phyloP scores from a whole-genome alignment of 73 alveolate species.

The Loxodes magnus region DNA sequence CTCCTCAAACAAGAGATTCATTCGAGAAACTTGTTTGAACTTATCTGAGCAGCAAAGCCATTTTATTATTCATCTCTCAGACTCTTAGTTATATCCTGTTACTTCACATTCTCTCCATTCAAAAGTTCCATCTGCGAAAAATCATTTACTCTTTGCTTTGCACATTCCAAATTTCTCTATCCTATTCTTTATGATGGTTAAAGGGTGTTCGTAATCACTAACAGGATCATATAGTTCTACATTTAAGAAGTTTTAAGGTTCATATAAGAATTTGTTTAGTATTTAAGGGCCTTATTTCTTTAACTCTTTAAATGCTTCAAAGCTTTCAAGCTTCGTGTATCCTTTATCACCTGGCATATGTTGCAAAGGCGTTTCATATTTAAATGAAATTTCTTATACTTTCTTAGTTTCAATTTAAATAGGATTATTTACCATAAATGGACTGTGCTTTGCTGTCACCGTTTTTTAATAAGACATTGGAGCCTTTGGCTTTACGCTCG shows the following conservation, averaged over 20 bases:
- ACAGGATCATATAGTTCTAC: conserved; percentile 11
- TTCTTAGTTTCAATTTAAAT: too few relatives aligned
- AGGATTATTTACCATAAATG: too few relatives aligned
- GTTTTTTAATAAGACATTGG: too few relatives aligned
- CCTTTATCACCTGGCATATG: too few relatives aligned
- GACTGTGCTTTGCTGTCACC: too few relatives aligned
- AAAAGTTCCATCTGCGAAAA: conserved; percentile 33
- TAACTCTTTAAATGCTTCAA: too few relatives aligned
- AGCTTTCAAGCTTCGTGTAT: too few relatives aligned
- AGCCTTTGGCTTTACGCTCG: too few relatives aligned
- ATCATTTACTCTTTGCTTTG: conserved; percentile 34
- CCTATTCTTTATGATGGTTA: neutral
- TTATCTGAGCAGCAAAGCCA: conserved; percentile 42
- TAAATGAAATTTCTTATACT: too few relatives aligned
- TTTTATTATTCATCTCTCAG: conserved; percentile 22
- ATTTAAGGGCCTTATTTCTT: too few relatives aligned
- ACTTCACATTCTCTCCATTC: conserved; percentile 33
- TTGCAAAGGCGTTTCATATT: too few relatives aligned
- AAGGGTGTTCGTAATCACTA: neutral
- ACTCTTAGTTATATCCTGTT: conserved; percentile 11
- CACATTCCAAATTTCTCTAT: conserved; percentile 4
- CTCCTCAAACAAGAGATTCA: conserved; percentile 20
- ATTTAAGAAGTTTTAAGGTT: conserved; percentile 7
- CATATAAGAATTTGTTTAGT: too few relatives aligned
- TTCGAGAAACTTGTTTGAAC: conserved; percentile 27